Percentiles rank a stretch among this genome's conserved stretches.
These are phyloP conservation scores for Volvox africanus DNA, from an alignment of 139 green algal genomes.

Conservation along the genomic window DNA sequence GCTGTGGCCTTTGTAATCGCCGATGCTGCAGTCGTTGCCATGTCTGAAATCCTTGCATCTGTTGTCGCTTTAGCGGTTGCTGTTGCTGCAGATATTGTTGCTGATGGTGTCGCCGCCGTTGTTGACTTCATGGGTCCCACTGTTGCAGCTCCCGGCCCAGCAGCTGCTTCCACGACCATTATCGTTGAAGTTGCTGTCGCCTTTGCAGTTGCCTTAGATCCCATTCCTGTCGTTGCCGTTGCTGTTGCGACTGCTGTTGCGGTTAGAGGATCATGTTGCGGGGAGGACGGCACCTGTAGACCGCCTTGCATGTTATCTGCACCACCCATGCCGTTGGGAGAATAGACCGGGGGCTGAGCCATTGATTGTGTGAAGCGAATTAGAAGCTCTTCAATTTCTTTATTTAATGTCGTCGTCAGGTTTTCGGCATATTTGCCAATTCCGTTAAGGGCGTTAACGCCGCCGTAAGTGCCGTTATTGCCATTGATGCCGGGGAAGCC, in stretches of 20 bases:
- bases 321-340: too few species aligned
- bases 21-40: too few species aligned
- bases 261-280: too few species aligned
- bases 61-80: not conserved
- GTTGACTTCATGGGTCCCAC: not conserved
- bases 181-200: not conserved
- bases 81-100: too few species aligned
- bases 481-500: not conserved
- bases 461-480: not conserved
- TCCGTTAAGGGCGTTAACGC: too few species aligned
- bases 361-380: not conserved
- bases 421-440: not conserved
- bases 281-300: too few species aligned
- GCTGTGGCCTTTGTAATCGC: too few species aligned
- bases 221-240: constrained; percentile 5
- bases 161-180: not conserved
- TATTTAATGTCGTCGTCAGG: not conserved
- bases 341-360: too few species aligned
- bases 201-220: not conserved
- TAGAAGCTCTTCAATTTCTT: not conserved
- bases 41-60: not conserved
- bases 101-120: not conserved
- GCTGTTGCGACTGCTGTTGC: not conserved
- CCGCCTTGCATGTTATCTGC: too few species aligned
- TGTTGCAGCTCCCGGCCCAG: not conserved